Evolutionary conservation across 2,329 filamentous ascomycete species (phyloP), one percentile per base, ranked within the genome.

Genomic region (Dactylella cylindrospora): DNA sequence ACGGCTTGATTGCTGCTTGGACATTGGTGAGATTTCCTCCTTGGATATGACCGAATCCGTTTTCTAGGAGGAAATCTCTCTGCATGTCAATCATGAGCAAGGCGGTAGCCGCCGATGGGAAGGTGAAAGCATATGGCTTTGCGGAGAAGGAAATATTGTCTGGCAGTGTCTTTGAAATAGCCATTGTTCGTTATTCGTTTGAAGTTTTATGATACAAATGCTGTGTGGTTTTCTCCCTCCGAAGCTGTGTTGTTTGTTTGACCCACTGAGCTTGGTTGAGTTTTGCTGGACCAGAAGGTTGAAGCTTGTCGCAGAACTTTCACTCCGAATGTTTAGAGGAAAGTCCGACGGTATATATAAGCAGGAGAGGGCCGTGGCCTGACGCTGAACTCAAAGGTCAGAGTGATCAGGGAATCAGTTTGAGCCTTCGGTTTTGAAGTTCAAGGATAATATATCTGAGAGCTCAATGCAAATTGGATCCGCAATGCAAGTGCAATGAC

Each of bases 11-110:
- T 15, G 57, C 57, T 29, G 57, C 57, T 31, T 62, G 57, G 8
- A 62, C 57, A 41, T 62, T 62, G 41, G 57, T 54, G 35, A 62
- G 49, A 35, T 62, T 54, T 12, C 57, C 57, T 35, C 57, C 57
- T 49, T 62, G 19, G 31, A 80, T 79, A 40, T 75, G 73, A 5
- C 78, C 78, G 65, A 79, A 80, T 19, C 78, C 77, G 43, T 73
- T 73, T 1, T 71, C 70, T n/a, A 76, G 74, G 4, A 80, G 67
- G 61, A 79, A 78, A 62, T 79, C 77, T 31, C 76, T 69, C 61
- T 79, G 77, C 76, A 79, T 78, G 66, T 79, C 76, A 60, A 79
- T 78, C 46, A 79, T 72, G 41, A 79, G 68, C 17, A 79, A 68
- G 6, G 77, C 77, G 0, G 77, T 78, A 6, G 74, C 73, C 22